Conservation (phyloP, 2,329 filamentous ascomycete species). For the Lizonia empirigonia region DNA sequence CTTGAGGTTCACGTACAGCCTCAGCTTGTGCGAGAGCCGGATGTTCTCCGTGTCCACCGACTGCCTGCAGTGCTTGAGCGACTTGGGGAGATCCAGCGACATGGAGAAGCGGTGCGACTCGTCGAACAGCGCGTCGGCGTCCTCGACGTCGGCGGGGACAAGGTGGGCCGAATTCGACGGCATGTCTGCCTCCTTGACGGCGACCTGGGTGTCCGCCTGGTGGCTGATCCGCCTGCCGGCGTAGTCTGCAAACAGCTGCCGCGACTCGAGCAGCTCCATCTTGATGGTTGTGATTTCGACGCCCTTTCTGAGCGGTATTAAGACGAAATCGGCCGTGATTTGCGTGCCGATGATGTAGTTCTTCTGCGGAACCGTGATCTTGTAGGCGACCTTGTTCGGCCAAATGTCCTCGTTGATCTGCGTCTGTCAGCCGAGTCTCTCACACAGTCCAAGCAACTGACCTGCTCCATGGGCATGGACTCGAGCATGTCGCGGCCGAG, state of each 20-base stretch:
- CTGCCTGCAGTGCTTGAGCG: conserved; percentile 81
- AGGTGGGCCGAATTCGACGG: conserved; percentile 38
- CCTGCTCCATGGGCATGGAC: conserved; percentile 51
- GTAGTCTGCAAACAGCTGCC: conserved; percentile 52
- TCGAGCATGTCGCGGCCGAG: conserved; percentile 72
- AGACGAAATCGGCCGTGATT: conserved; percentile 81
- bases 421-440: not conserved
- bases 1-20: conserved; percentile 85
- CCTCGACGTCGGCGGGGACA: conserved; percentile 33
- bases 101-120: conserved; percentile 66
- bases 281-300: conserved; percentile 82
- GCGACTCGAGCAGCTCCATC: conserved; percentile 74
- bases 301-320: conserved; percentile 88
- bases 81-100: conserved; percentile 74
- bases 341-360: conserved; percentile 92
- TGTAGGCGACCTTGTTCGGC: conserved; percentile 97
- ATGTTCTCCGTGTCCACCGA: conserved; percentile 88
- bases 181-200: conserved; percentile 43
- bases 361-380: conserved; percentile 89
- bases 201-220: conserved; percentile 41
- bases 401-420: conserved; percentile 90
- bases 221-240: conserved; percentile 43
- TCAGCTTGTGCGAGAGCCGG: conserved; percentile 90
- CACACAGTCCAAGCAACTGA: not conserved
- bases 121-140: conserved; percentile 52